These are phyloP conservation scores for Exidia glandulosa DNA, from an alignment of 768 basidiomycete genomes.

Conservation along the genomic window DNA sequence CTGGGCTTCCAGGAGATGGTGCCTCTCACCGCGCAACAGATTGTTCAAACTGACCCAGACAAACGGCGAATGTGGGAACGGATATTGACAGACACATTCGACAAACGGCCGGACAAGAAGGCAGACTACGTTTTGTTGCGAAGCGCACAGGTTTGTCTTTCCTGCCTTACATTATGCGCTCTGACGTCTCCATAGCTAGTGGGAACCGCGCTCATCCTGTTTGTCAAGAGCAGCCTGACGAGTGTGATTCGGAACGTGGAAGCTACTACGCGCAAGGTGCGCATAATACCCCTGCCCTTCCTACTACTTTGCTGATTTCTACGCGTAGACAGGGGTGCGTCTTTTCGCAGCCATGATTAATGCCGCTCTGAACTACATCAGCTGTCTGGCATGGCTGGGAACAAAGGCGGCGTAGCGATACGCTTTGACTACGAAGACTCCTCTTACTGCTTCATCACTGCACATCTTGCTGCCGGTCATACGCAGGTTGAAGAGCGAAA, in stretches of 20 bases:
- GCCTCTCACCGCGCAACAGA: slow-evolving; percentile 93
- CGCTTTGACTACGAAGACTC: slow-evolving; percentile 87
- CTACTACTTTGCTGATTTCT: not conserved
- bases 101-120: slow-evolving; percentile 53
- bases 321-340: slow-evolving; percentile 28
- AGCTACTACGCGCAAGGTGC: slow-evolving; percentile 82
- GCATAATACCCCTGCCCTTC: slow-evolving; percentile 7
- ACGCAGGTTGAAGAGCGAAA: slow-evolving; percentile 83
- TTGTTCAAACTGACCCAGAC: slow-evolving; percentile 90
- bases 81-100: slow-evolving; percentile 68
- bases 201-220: slow-evolving; percentile 81
- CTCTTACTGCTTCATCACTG: slow-evolving; percentile 89
- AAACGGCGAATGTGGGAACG: slow-evolving; percentile 82
- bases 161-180: not conserved
- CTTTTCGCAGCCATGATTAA: not conserved
- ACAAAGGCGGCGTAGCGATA: slow-evolving; percentile 94
- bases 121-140: slow-evolving; percentile 75
- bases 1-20: slow-evolving; percentile 97
- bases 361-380: not conserved
- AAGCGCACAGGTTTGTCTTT: slow-evolving; percentile 68
- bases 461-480: slow-evolving; percentile 95
- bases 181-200: slow-evolving; percentile 51
- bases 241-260: slow-evolving; percentile 85
- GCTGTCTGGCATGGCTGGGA: slow-evolving; percentile 75
- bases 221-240: slow-evolving; percentile 69